phyloP scores from a whole-genome alignment of 495 filamentous ascomycete species.

The Xanthoparmelia taractica region DNA sequence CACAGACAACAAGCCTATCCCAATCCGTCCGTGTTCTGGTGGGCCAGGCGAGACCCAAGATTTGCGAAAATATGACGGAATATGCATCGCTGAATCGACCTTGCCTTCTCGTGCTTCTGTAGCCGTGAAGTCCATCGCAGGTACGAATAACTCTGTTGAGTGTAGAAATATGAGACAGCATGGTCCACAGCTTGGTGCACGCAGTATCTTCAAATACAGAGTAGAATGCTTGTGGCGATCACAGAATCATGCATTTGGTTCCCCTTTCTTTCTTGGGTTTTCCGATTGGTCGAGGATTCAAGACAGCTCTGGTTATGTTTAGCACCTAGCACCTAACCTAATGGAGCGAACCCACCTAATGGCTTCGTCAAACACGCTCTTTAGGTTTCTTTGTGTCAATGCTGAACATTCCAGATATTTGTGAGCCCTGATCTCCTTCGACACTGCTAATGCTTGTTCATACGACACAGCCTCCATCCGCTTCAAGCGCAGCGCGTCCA shows the following conservation, averaged over 20 bases:
- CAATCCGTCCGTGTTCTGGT: neutral
- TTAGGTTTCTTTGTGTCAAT: conserved; percentile 87
- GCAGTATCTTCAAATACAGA: neutral
- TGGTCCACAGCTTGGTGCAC: neutral
- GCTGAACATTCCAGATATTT: conserved; percentile 99
- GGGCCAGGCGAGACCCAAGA: neutral
- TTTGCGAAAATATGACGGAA: neutral
- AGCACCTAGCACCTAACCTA: neutral
- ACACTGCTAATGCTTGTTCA: conserved; percentile 73
- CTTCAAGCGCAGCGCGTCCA: conserved; percentile 68
- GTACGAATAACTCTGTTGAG: neutral
- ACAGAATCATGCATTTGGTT: conserved; percentile 75
- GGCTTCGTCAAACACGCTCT: conserved; percentile 96
- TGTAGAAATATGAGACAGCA: neutral
- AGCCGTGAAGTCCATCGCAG: neutral
- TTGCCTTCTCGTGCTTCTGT: neutral
- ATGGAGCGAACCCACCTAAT: conserved; percentile 58
- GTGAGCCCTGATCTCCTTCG: conserved; percentile 85
- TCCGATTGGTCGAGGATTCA: conserved; percentile 59
- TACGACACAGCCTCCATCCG: conserved; percentile 89
- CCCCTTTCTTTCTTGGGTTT: conserved; percentile 50
- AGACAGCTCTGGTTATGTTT: conserved; percentile 56
- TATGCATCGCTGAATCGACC: neutral
- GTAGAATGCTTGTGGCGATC: conserved; percentile 23
- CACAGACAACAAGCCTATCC: neutral